These are phyloP conservation scores for Sclerospora graminicola DNA, from an alignment of 352 stramenopile genomes.

Conservation along the genomic window DNA sequence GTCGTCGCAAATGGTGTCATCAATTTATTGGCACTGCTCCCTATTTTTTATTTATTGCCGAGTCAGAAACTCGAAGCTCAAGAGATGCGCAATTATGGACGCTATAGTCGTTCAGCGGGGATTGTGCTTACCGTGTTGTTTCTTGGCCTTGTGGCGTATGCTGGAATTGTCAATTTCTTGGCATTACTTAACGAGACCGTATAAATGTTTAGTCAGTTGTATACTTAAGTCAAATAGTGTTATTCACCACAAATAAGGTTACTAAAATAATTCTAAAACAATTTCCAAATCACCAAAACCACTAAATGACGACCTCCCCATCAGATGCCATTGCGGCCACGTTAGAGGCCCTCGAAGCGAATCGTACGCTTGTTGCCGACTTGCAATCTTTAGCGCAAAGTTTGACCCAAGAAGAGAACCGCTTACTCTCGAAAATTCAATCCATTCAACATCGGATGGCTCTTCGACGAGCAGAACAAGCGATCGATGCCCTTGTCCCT, in stretches of 20 bases:
- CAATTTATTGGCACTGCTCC: conserved; percentile 40
- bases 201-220: conserved; percentile 1
- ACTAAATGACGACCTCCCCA: background rate
- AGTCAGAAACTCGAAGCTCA: conserved; percentile 52
- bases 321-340: conserved; percentile 3
- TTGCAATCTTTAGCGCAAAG: conserved; percentile 21
- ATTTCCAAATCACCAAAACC: too few species aligned
- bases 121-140: conserved; percentile 31
- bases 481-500: conserved; percentile 29
- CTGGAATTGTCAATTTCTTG: conserved; percentile 32
- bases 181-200: conserved; percentile 22
- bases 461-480: conserved; percentile 35
- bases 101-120: conserved; percentile 29
- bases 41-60: conserved; percentile 60
- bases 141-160: conserved; percentile 31
- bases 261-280: too few species aligned
- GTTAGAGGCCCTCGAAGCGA: conserved; percentile 26
- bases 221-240: too few species aligned
- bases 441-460: conserved; percentile 39
- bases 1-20: conserved; percentile 33
- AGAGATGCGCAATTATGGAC: conserved; percentile 48
- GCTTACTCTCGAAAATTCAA: conserved; percentile 28
- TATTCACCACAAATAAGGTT: too few species aligned
- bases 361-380: conserved; percentile 33
- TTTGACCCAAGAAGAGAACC: conserved; percentile 29